A percentile compares a stretch with the other conserved stretches of the same genome.
These are phyloP conservation scores for Entophlyctis luteolus DNA, from an alignment of 192 early-diverging fungal genomes.

Conservation along the genomic window DNA sequence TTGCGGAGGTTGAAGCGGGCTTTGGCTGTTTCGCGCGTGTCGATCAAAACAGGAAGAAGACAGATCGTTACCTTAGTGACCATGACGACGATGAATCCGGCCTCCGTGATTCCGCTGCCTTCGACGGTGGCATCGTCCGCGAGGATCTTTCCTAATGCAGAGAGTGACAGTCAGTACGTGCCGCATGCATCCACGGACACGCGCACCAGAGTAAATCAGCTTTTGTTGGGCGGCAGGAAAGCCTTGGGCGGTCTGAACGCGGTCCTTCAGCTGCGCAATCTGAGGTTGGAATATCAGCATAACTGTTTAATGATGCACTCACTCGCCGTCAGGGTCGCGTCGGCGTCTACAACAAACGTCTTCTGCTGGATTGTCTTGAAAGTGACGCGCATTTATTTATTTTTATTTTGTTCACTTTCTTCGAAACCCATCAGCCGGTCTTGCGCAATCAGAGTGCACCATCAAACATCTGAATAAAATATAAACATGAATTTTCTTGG, in stretches of 20 bases:
- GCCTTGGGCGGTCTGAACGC: constrained; percentile 69
- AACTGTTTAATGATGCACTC: background rate
- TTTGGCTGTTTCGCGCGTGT: constrained; percentile 22
- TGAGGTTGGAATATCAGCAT: no score
- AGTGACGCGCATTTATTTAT: constrained; percentile 66
- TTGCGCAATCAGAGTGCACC: no score
- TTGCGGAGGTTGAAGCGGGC: constrained; percentile 35
- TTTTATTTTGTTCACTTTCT: no score
- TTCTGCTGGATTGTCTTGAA: constrained; percentile 91
- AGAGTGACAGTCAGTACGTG: no score
- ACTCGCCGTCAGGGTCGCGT: constrained; percentile 52
- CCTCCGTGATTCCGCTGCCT: constrained; percentile 77
- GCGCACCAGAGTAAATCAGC: constrained; percentile 79
- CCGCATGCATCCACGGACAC: no score
- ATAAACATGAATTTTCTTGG: no score
- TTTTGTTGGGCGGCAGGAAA: constrained; percentile 72
- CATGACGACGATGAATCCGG: constrained; percentile 95
- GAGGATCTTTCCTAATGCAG: constrained; percentile 77
- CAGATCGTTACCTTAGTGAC: constrained; percentile 87
- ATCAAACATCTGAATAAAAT: no score
- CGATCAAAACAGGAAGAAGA: no score
- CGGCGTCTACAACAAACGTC: constrained; percentile 74
- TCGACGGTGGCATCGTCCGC: constrained; percentile 69
- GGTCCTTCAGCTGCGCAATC: constrained; percentile 74
- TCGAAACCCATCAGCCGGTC: no score